Evolutionary conservation across 352 stramenopile species (phyloP), one percentile per base, ranked within the genome.

Genomic region (Hyphochytrium catenoides): DNA sequence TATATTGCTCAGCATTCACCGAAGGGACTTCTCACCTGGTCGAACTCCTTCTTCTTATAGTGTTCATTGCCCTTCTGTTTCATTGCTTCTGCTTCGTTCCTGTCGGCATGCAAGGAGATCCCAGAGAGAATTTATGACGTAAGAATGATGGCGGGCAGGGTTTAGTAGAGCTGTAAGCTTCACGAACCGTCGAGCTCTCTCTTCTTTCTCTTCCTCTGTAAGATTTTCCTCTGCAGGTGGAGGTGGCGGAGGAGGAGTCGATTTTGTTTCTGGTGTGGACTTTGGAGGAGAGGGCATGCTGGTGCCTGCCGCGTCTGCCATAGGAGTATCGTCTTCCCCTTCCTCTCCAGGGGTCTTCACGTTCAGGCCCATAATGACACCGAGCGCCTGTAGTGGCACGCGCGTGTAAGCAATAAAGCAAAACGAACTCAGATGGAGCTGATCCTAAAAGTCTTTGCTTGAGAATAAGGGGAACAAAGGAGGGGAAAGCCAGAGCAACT

Each of bases 11-110:
- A n/a, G n/a, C n/a, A n/a, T n/a, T n/a, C n/a, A n/a, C n/a, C n/a
- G n/a, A n/a, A n/a, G n/a, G n/a, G n/a, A n/a, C n/a, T n/a, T n/a
- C n/a, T 35, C 8, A 75, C 79, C 33, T 75, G 69, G 0, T 84
- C 62, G 48, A 98, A 98, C 46, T 93, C 49, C 53, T 97, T 95
- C 28, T 72, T 43, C 65, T 97, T 96, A 79, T 98, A 99, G 4
- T 94, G 59, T 4, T 67, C 62, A 49, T 98, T 98, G 28, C 91
- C 91, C 25, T 72, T 62, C 32, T 91, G 59, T 58, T 98, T 98
- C 37, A 76, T 67, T 23, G 71, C 68, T 8, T 86, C 59, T 0
- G 85, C 82, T 14, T 54, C 56, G 39, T 82, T 71, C 42, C 56
- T 59, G 16, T 46, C 36, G 31, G 18, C 8, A n/a, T 21, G 26